Evolutionary conservation across 441 rosid species (phyloP).

Genomic region (Erodium moschatum): DNA sequence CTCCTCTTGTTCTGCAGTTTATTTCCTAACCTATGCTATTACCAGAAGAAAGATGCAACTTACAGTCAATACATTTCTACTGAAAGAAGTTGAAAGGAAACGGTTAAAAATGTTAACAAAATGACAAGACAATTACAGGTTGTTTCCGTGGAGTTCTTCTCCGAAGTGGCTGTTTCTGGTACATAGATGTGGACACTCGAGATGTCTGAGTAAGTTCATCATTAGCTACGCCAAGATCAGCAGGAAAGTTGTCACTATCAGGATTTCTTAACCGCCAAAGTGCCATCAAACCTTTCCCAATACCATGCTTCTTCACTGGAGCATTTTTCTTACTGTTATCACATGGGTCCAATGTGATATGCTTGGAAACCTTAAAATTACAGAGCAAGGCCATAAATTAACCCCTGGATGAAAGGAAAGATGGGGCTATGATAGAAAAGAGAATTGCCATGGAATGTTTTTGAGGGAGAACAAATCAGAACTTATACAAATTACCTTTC

Average conservation of each 20-base stretch:
- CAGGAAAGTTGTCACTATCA: conserved; percentile 37
- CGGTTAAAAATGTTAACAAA: background rate
- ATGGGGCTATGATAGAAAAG: conserved; percentile 2
- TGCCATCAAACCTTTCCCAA: conserved; percentile 92
- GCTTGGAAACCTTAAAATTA: conserved; percentile 29
- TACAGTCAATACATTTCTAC: conserved; percentile 17
- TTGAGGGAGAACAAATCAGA: background rate
- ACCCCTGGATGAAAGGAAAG: conserved; percentile 9
- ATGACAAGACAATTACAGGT: conserved; percentile 22
- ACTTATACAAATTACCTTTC: conserved; percentile 46
- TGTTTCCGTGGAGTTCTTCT: conserved; percentile 38
- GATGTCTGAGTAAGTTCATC: conserved; percentile 22
- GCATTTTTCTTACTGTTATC: conserved; percentile 23
- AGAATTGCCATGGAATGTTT: background rate
- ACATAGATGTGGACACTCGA: conserved; percentile 20
- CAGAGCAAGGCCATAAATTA: conserved; percentile 17
- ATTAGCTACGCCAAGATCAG: conserved; percentile 38
- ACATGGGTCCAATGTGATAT: conserved; percentile 18
- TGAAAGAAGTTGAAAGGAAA: background rate
- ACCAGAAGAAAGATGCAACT: conserved; percentile 29
- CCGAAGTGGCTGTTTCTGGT: conserved; percentile 28
- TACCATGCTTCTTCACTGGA: conserved; percentile 61
- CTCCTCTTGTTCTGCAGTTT: conserved; percentile 43
- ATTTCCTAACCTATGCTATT: conserved; percentile 50
- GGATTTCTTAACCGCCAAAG: conserved; percentile 73